These are phyloP conservation scores for Pyricularia sp. DNA, from an alignment of 2,329 filamentous ascomycete species.

Conservation along the genomic window DNA sequence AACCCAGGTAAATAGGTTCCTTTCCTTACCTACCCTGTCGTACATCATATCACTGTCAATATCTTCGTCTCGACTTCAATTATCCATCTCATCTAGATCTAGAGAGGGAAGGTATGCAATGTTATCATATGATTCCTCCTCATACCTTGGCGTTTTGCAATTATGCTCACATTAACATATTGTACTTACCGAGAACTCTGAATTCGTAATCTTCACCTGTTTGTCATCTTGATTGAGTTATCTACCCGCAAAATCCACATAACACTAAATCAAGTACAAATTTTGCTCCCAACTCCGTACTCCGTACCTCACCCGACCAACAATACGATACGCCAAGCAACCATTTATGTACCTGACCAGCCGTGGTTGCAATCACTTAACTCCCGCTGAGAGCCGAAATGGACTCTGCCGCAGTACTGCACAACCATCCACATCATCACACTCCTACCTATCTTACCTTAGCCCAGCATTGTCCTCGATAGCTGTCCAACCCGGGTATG, in stretches of 20 bases:
- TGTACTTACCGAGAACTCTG: too few relatives aligned
- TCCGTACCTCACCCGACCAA: too few relatives aligned
- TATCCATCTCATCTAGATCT: background rate
- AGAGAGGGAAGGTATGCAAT: background rate
- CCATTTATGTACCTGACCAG: too few relatives aligned
- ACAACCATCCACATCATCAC: background rate
- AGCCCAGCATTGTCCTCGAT: background rate
- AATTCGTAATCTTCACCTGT: too few relatives aligned
- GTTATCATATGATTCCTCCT: background rate
- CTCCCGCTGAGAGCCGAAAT: background rate
- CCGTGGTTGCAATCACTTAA: too few relatives aligned
- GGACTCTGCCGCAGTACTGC: background rate
- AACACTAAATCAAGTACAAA: too few relatives aligned
- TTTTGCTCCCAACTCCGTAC: too few relatives aligned
- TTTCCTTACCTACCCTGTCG: background rate
- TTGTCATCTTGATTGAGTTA: background rate
- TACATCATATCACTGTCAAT: background rate
- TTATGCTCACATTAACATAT: background rate
- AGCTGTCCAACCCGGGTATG: background rate
- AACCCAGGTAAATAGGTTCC: too few relatives aligned
- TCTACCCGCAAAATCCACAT: background rate
- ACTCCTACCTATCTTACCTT: too few relatives aligned
- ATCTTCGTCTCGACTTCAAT: background rate
- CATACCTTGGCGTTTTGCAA: background rate
- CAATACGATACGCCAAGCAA: too few relatives aligned